Conservation (phyloP, 1,284 basidiomycete species). For the Rhodotorula sp. region DNA sequence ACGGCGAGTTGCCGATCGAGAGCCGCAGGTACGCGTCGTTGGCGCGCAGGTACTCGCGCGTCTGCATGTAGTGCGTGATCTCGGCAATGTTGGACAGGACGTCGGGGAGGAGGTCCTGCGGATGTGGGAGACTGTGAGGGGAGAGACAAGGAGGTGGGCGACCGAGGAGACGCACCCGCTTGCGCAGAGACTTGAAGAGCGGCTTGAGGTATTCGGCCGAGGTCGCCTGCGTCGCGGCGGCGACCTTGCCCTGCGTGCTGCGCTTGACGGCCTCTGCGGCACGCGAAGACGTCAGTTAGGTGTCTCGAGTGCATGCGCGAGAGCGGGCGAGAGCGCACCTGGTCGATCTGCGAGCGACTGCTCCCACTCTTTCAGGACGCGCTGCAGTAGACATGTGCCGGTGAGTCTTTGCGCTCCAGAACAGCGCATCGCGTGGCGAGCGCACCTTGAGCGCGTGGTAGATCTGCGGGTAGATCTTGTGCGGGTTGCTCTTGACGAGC, state of each 20-base stretch:
- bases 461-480: constrained; percentile 94
- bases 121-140: background rate
- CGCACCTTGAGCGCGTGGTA: constrained; percentile 86
- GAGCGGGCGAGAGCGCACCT: background rate
- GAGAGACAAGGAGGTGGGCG: background rate
- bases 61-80: constrained; percentile 95
- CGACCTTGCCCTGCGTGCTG: constrained; percentile 86
- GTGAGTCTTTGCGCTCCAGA: background rate
- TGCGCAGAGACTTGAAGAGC: constrained; percentile 84
- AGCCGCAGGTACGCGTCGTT: constrained; percentile 96
- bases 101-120: constrained; percentile 75
- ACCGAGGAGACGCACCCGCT: constrained; percentile 55
- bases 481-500: constrained; percentile 87
- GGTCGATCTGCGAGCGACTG: constrained; percentile 88
- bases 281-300: background rate
- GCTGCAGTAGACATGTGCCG: constrained; percentile 46
- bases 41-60: constrained; percentile 86
- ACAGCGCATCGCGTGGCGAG: background rate
- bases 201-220: constrained; percentile 97
- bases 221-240: constrained; percentile 91
- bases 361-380: constrained; percentile 92
- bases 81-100: constrained; percentile 87
- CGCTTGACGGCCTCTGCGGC: constrained; percentile 65
- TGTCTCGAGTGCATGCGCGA: constrained; percentile 57
- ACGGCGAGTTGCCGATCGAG: constrained; percentile 97